Evolutionary conservation across 805 yeast species (phyloP).

Genomic region (Sugiyamaella floridensis): DNA sequence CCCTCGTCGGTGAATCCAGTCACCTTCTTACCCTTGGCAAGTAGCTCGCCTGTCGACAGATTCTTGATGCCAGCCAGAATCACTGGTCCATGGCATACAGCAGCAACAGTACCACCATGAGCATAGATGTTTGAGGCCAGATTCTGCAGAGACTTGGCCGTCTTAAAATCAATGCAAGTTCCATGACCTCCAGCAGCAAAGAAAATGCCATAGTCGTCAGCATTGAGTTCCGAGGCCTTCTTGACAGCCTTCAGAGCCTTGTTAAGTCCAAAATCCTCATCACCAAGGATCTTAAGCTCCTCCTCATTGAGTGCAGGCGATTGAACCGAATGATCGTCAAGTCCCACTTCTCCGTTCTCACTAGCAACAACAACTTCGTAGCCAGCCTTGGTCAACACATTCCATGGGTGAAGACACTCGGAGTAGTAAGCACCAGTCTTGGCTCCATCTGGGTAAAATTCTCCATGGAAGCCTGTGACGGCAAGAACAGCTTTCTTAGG

Average conservation of each 20-base stretch:
- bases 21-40: slow-evolving; percentile 46
- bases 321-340: slow-evolving; percentile 49
- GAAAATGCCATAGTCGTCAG: slow-evolving; percentile 46
- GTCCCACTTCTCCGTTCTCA: slow-evolving; percentile 51
- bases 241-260: slow-evolving; percentile 36
- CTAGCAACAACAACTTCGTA: slow-evolving; percentile 50
- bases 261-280: slow-evolving; percentile 36
- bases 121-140: slow-evolving; percentile 43
- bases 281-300: slow-evolving; percentile 37
- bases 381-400: slow-evolving; percentile 42
- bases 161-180: slow-evolving; percentile 50
- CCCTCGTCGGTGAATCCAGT: slow-evolving; percentile 60
- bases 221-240: slow-evolving; percentile 42
- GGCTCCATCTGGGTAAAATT: slow-evolving; percentile 50
- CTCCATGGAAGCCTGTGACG: slow-evolving; percentile 19
- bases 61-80: slow-evolving; percentile 46
- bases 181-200: slow-evolving; percentile 67
- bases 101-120: slow-evolving; percentile 50
- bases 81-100: slow-evolving; percentile 67
- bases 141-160: slow-evolving; percentile 40
- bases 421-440: slow-evolving; percentile 55
- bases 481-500: slow-evolving; percentile 18
- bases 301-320: slow-evolving; percentile 39
- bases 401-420: slow-evolving; percentile 56
- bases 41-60: slow-evolving; percentile 35